Percentiles rank a stretch among this genome's conserved stretches.
Conservation (phyloP, 148 eudicot genomes). For the Vaccinium myrtillus region DNA sequence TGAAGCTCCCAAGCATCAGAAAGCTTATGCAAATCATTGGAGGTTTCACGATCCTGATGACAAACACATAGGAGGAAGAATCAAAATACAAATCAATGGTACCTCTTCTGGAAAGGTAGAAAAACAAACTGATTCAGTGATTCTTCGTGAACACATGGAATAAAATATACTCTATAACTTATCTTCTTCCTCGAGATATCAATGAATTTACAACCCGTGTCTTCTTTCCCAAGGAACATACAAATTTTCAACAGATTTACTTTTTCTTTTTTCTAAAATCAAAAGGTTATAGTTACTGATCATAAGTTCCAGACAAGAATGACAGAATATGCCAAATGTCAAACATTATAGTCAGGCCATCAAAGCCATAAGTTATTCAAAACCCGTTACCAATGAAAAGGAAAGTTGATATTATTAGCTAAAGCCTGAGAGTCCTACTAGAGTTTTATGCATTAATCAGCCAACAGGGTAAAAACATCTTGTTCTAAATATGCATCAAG, state of each 20-base stretch:
- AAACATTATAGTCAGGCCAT: background rate
- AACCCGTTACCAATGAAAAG: background rate
- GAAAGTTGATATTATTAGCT: background rate
- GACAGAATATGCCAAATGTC: background rate
- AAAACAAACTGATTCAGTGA: background rate
- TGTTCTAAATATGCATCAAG: background rate
- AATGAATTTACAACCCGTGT: background rate
- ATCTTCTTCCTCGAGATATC: background rate
- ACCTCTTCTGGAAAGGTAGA: background rate
- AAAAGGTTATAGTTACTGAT: background rate
- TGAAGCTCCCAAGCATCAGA: conserved; percentile 87
- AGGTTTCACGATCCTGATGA: conserved; percentile 45
- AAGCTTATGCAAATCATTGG: conserved; percentile 47
- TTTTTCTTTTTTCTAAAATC: background rate
- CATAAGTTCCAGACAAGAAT: background rate
- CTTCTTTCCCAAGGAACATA: background rate
- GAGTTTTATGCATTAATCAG: conserved; percentile 3
- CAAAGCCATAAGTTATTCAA: background rate
- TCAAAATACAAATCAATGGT: background rate
- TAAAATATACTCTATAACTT: background rate
- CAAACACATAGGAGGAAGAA: conserved; percentile 5
- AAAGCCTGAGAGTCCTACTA: conserved; percentile 1
- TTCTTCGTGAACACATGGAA: background rate
- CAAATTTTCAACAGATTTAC: background rate
- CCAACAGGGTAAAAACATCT: background rate